Base-by-base conservation (phyloP, 345 rosid species). In the Moricandia arvensis region DNA sequence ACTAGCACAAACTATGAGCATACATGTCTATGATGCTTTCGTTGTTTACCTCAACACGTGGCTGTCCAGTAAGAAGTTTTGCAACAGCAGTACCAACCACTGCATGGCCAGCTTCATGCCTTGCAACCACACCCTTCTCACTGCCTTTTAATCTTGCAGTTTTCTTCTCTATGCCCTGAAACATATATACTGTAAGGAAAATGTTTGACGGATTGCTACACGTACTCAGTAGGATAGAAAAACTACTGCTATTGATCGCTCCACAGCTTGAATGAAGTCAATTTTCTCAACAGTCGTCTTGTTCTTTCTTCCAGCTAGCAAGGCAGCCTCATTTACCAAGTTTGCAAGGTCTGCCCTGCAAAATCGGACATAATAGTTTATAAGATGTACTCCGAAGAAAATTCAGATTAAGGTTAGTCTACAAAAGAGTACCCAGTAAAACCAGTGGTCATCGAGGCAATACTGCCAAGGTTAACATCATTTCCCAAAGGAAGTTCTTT, bases 61-160 rank as follows among this genome's bases (percentile, higher is more conserved):
- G 85, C 76, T 95, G 98, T 77, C 97, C 94, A 78, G 85, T 82
- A 79, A 96, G 93, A 73, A 96, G 91, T 45, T 79, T 89, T 49
- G 97, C 98, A 63, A 91, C 91, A 33, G 99, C 98, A 29, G 99
- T 91, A 78, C 96, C 93, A 29, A 96, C 97, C n/a, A 96, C 89
- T 4, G 98, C 99, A 81, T 96, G 99, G 10, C 99, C 99, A 65
- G 91, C 98, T 86, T 96, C 98, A 79, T 96, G 98, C 24, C 91
- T 91, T 69, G 99, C 98, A 76, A 96, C 97, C 16, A 93, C 99
- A 69, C 89, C 96, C 84, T 86, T 96, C 85, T 93, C 98, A 64
- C 78, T 79, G 57, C 97, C 97, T 68, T 89, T 85, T 79, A 96
- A 78, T 83, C 89, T 93, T 78, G 91, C 86, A 59, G 93, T 86